Evolutionary conservation across 192 early-diverging fungal genomes (phyloP).

Genomic region (Mortierella claussenii): DNA sequence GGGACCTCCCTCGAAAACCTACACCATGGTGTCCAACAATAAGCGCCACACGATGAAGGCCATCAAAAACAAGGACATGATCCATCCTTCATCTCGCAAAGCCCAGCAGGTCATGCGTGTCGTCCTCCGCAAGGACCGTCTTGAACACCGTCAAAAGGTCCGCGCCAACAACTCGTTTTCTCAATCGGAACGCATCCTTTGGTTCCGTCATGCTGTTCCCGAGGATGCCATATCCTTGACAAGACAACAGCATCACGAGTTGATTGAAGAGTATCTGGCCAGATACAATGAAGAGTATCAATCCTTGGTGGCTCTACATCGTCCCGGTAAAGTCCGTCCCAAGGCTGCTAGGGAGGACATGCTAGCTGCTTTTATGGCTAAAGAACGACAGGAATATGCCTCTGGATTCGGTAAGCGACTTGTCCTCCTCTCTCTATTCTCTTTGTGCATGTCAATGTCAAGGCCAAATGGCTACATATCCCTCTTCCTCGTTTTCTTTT

Average conservation of each 20-base stretch:
- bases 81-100: conserved; percentile 68
- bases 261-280: conserved; percentile 54
- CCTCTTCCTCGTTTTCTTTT: not conserved
- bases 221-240: conserved; percentile 44
- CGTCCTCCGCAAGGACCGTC: conserved; percentile 60
- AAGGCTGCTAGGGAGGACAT: conserved; percentile 58
- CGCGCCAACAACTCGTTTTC: conserved; percentile 24
- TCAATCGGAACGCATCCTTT: conserved; percentile 59
- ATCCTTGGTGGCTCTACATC: conserved; percentile 50
- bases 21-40: conserved; percentile 60
- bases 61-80: conserved; percentile 65
- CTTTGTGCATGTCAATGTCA: not conserved
- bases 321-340: conserved; percentile 55
- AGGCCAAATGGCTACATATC: not conserved
- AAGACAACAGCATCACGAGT: conserved; percentile 26
- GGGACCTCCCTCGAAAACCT: too few species aligned
- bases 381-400: conserved; percentile 61
- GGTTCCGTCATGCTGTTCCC: conserved; percentile 65
- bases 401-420: conserved; percentile 62
- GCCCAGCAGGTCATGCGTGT: conserved; percentile 62
- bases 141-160: conserved; percentile 54
- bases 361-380: conserved; percentile 54
- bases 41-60: conserved; percentile 65
- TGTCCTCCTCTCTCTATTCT: not conserved
- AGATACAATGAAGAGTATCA: conserved; percentile 61